A percentile compares a stretch with the other conserved stretches of the same genome.
Evolutionary conservation across 306 rosid species (phyloP).

Genomic region (Pachyrhizus erosus): DNA sequence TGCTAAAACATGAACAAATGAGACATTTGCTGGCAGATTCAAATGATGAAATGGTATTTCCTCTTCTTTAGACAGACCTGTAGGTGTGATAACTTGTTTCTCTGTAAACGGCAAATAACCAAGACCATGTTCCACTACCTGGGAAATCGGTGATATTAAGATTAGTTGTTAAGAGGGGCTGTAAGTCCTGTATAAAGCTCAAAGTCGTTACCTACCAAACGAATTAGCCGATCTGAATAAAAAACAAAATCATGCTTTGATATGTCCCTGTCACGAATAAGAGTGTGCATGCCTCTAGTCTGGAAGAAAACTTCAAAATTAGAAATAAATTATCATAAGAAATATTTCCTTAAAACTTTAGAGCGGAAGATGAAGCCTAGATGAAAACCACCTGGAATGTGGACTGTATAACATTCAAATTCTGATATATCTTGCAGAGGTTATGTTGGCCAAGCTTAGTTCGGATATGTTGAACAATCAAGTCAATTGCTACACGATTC

Average conservation of each 20-base stretch:
- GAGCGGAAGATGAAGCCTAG: conserved; percentile 20
- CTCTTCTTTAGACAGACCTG: conserved; percentile 60
- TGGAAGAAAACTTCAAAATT: conserved; percentile 49
- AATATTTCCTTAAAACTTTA: conserved; percentile 15
- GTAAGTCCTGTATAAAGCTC: conserved; percentile 34
- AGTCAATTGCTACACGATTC: conserved; percentile 88
- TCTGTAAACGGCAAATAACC: conserved; percentile 96
- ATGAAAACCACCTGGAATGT: conserved; percentile 85
- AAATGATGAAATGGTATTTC: conserved; percentile 13
- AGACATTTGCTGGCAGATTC: conserved; percentile 1
- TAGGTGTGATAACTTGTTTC: conserved; percentile 86
- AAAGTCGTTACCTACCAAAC: conserved; percentile 65
- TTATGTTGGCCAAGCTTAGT: conserved; percentile 92
- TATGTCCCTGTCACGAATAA: conserved; percentile 82
- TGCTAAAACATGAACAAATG: conserved; percentile 25
- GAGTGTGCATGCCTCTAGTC: conserved; percentile 97
- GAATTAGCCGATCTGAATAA: conserved; percentile 92
- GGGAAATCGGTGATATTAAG: conserved; percentile 40
- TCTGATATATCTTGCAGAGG: conserved; percentile 92
- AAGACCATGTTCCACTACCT: conserved; percentile 98
- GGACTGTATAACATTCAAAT: conserved; percentile 76
- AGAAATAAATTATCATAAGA: conserved; percentile 23
- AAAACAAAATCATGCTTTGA: conserved; percentile 91
- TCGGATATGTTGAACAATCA: conserved; percentile 94
- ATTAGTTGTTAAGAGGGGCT: conserved; percentile 18